Percentiles rank a stretch among this genome's conserved stretches.
Conservation (phyloP, 345 rosid species). For the Laguncularia racemosa region DNA sequence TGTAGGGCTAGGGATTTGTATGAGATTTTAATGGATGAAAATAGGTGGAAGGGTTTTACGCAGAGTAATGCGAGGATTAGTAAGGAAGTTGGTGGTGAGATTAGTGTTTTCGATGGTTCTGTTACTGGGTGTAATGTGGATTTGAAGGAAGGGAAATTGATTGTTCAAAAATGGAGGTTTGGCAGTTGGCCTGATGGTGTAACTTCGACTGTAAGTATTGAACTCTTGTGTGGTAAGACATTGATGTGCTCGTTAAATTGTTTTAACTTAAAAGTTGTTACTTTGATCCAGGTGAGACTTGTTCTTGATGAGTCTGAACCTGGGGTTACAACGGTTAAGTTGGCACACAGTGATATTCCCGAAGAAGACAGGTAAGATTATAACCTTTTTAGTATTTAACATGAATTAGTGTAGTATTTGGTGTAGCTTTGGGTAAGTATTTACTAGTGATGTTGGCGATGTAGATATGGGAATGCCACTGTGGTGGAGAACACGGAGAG, state of each 20-base stretch:
- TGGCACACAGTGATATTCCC: conserved; percentile 75
- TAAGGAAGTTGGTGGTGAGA: conserved; percentile 73
- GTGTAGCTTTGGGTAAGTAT: neutral
- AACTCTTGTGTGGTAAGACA: neutral
- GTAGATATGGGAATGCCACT: conserved; percentile 89
- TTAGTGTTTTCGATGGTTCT: conserved; percentile 87
- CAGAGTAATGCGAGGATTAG: conserved; percentile 90
- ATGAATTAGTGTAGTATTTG: neutral
- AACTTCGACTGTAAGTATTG: conserved; percentile 55
- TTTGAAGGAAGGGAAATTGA: conserved; percentile 80
- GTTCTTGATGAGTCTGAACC: conserved; percentile 69
- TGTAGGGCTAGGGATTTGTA: conserved; percentile 74
- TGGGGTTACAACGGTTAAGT: conserved; percentile 68
- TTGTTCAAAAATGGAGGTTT: conserved; percentile 89
- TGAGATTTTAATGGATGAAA: conserved; percentile 98
- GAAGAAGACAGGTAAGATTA: conserved; percentile 90
- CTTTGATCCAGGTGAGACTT: conserved; percentile 60
- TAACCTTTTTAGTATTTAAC: conserved; percentile 15
- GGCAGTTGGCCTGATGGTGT: conserved; percentile 98
- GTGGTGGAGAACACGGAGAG: conserved; percentile 94
- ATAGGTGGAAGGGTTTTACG: conserved; percentile 90
- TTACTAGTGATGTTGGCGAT: neutral
- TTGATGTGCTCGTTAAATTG: neutral
- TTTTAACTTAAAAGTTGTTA: conserved; percentile 1
- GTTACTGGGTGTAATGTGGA: conserved; percentile 74